phyloP scores from a whole-genome alignment of 805 yeast genomes.

The Cyberlindnera samutprakarnensis region DNA sequence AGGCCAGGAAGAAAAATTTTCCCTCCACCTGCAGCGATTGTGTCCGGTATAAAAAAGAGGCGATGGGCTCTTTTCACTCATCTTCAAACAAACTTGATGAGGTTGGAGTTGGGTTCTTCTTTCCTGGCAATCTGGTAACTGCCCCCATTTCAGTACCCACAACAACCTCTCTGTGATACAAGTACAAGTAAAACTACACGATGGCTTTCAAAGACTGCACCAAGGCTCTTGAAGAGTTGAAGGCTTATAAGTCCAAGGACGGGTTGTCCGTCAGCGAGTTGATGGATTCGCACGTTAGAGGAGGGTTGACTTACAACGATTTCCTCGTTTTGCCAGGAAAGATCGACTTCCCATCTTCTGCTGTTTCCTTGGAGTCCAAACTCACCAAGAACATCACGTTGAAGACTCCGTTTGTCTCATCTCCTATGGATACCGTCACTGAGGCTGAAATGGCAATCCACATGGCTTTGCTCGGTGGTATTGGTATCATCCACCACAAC shows the following conservation, averaged over 20 bases:
- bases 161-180: no score
- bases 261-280: slow-evolving; percentile 79
- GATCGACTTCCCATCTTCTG: slow-evolving; percentile 77
- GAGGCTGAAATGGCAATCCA: slow-evolving; percentile 96
- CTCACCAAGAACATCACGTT: slow-evolving; percentile 87
- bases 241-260: slow-evolving; percentile 63
- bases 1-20: no score
- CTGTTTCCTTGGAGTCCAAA: slow-evolving; percentile 73
- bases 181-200: background rate
- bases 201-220: slow-evolving; percentile 35
- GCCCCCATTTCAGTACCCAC: slow-evolving; percentile 14
- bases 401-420: slow-evolving; percentile 91
- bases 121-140: slow-evolving; percentile 24
- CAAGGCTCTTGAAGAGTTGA: slow-evolving; percentile 62
- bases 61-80: background rate
- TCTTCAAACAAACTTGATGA: background rate
- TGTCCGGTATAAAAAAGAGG: background rate
- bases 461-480: slow-evolving; percentile 98
- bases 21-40: no score
- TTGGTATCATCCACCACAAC: slow-evolving; percentile 97
- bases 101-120: slow-evolving; percentile 4
- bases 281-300: slow-evolving; percentile 85
- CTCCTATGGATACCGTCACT: slow-evolving; percentile 99
- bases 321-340: slow-evolving; percentile 93
- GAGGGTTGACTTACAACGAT: slow-evolving; percentile 97